Conservation (phyloP, 768 basidiomycete species). For the Dacryopinax spathularia region DNA sequence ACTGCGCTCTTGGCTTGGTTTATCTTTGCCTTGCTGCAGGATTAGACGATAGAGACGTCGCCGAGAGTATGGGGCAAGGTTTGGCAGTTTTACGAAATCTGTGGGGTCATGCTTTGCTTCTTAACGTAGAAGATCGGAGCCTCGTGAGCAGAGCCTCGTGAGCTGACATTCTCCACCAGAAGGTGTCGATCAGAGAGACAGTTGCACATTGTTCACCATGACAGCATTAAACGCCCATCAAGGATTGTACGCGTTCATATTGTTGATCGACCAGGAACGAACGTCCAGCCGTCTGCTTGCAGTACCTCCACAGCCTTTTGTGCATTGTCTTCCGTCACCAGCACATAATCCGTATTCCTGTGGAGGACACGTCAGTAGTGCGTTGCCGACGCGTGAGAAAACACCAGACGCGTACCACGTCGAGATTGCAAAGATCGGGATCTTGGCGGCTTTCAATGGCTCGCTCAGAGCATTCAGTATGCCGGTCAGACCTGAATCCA, state of each 20-base stretch:
- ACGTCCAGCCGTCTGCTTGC: slow-evolving; percentile 39
- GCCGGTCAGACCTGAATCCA: slow-evolving; percentile 44
- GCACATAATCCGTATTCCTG: slow-evolving; percentile 55
- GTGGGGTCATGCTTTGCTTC: no score
- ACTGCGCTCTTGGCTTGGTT: background rate
- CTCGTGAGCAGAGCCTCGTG: no score
- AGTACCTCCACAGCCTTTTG: slow-evolving; percentile 32
- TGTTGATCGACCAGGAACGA: slow-evolving; percentile 13
- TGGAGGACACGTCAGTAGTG: background rate
- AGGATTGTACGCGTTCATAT: background rate
- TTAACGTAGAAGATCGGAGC: no score
- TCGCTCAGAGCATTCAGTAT: slow-evolving; percentile 40
- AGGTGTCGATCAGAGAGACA: background rate
- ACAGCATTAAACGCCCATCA: background rate
- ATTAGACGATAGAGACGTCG: no score
- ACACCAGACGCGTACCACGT: slow-evolving; percentile 35
- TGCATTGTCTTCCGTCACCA: slow-evolving; percentile 36
- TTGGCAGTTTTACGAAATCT: no score
- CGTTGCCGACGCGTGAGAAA: background rate
- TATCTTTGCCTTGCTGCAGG: background rate
- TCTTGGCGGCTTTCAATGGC: slow-evolving; percentile 37
- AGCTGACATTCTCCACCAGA: no score
- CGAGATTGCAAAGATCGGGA: slow-evolving; percentile 47
- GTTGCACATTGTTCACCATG: background rate
- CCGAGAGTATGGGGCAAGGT: no score